Evolutionary conservation across 345 rosid genomes (phyloP), one percentile per base, ranked within the genome.

Genomic region (Brassica incana): DNA sequence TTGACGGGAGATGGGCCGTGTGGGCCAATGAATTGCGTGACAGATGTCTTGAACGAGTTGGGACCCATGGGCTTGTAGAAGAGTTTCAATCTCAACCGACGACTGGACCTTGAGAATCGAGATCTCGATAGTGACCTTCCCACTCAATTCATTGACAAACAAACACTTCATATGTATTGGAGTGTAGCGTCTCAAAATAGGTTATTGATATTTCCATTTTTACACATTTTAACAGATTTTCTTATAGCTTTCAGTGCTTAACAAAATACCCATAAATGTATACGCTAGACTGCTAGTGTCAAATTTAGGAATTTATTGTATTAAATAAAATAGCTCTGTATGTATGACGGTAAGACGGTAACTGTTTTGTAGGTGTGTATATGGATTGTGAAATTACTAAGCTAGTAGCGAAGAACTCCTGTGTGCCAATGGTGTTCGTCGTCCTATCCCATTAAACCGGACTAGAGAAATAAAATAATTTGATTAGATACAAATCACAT

Each of bases 41-140:
- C 64, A 72, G 78, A 60, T 59, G 61, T 67, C 64, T 33, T 79
- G 74, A 70, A 30, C 50, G 25, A 72, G 16, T 6, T 72, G 65
- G 74, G 78, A n/a, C 74, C 82, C 40, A 67, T 79, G 25, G 78
- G 82, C 78, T 69, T 67, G 61, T 59, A 67, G 9, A 79, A 73
- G 77, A 67, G 54, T 65, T 56, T 43, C 66, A 54, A 71, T 78
- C 81, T 70, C 33, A 71, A 66, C 81, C 60, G 72, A 72, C 77
- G 77, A 72, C 77, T 72, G 36, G 71, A 72, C 81, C 77, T 77
- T 15, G 67, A 71, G 67, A 18, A 27, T 71, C 52, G 81, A 45
- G 77, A 73, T 63, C 71, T 50, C 50, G 78, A 78, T 60, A 3
- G 8, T 79, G 74, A 73, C 78, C 1, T 66, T 60, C 74, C 78